These are phyloP conservation scores for Venturia aucupariae DNA, from an alignment of 2,329 filamentous ascomycete genomes.

Conservation along the genomic window DNA sequence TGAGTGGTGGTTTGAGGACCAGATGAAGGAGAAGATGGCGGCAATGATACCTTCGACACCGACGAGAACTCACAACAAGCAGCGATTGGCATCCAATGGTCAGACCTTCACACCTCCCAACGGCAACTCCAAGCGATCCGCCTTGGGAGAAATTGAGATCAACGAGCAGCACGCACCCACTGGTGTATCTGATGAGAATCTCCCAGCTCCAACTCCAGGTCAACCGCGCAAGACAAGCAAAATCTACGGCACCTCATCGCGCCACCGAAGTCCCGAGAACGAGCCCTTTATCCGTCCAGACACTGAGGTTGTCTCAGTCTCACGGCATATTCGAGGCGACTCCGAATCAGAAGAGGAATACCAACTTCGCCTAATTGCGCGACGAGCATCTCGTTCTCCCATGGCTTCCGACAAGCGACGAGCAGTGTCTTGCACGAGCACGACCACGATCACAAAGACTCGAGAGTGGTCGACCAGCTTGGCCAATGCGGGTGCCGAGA, in stretches of 20 bases:
- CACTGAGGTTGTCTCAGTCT: conserved; percentile 50
- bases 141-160: conserved; percentile 87
- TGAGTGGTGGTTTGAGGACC: conserved; percentile 88
- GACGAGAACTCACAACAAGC: conserved; percentile 35
- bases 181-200: conserved; percentile 64
- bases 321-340: conserved; percentile 51
- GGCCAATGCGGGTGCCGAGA: conserved; percentile 30
- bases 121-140: conserved; percentile 64
- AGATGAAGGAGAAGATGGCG: conserved; percentile 73
- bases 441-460: conserved; percentile 53
- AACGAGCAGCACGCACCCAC: conserved; percentile 49
- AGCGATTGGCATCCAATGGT: conserved; percentile 49
- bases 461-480: conserved; percentile 25
- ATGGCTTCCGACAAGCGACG: conserved; percentile 41
- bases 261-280: conserved; percentile 23
- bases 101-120: conserved; percentile 80
- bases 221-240: conserved; percentile 86
- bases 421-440: conserved; percentile 67
- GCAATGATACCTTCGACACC: conserved; percentile 47
- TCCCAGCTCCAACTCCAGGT: conserved; percentile 89
- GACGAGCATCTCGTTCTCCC: conserved; percentile 32
- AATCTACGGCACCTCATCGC: conserved; percentile 50
- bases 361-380: conserved; percentile 60
- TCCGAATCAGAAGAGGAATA: conserved; percentile 74
- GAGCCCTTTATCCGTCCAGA: conserved; percentile 42